Base-by-base conservation (phyloP, 2,329 filamentous ascomycete species). In the Zasmidium citrigriseum region DNA sequence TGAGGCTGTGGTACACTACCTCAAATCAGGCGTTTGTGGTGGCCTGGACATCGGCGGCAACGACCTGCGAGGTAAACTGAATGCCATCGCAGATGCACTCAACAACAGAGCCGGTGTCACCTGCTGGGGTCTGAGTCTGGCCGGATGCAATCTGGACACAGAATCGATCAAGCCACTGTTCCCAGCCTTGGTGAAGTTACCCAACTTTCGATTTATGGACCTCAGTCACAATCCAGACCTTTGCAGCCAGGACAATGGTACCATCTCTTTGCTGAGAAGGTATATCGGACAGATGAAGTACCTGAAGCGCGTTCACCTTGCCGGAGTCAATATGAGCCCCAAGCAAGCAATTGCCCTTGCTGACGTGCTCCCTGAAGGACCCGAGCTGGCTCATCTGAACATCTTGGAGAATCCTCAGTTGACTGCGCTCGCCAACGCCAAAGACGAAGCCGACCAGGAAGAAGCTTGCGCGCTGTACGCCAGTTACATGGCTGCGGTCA, bases 401-500 rank as follows among this genome's bases (percentile, higher is more conserved):
- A 84, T 98, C 2, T 78, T 96, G 41, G 90, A 95, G 65, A 99
- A 99, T 67, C 82, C 86, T 0, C 82, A 86, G 60, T 78, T 97
- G 3, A 80, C 84, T 21, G 83, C 83, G 48, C 82, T 96, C 22
- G 88, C 91, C 4, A 83, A 86, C 60, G 89, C 91, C 0, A 89
- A 82, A 52, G 90, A 90, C 4, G 91, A 95, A 67, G 87, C 87
- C 57, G 83, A 82, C 1, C 91, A 97, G 73, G 93, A 98, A 75
- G 93, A 98, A 75, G 93, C 95, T 0, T 96, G 91, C 67, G 95
- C 95, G 1, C 77, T 98, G 5, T 98, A 96, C 72, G 92, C 95
- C 1, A 96, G 93, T 1, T 82, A 98, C 20, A 88, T 96, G 77
- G 90, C 92, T 4, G 93, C 93, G 0, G 89, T 91, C 1, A 86